Evolutionary conservation across 2,329 filamentous ascomycete genomes (phyloP), one percentile per base, ranked within the genome.

Genomic region (Fusarium sp.): DNA sequence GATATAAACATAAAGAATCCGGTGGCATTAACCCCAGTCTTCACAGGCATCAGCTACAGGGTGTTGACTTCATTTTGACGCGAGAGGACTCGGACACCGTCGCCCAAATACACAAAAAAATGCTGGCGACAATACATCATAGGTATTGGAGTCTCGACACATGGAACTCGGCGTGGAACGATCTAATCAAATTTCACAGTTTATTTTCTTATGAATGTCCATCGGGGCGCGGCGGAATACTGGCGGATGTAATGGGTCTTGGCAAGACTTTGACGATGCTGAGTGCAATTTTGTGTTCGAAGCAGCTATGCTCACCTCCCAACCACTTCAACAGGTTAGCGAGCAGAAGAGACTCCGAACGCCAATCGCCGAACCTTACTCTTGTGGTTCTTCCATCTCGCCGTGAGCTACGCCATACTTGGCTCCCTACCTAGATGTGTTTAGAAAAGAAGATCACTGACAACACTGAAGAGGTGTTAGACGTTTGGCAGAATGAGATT

Each of bases 271-370:
- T 64, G 3, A 57, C 50, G 1, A 64, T 57, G 44, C 1, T 64
- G 0, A 40, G 24, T 3, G 57, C 57, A 1, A 62, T 64, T 4
- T 38, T 64, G 3, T 64, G n/a, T 22, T 62, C 57, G 0, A 61
- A 5, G 1, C 10, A 8, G 17, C 2, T 43, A 0, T 2, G 0
- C 0, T 1, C 9, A 1, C 6, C 3, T 2, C 7, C 15, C 6
- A 2, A 3, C 3, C 0, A 2, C 3, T 1, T 8, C 0, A 6
- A 8, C 1, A 9, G 4, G 4, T 2, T 10, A 31, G 10, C 28
- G 17, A 20, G 6, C 0, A 8, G 13, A 1, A 1, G 1, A 0
- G 0, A 2, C n/a, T 0, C 0, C 0, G 1, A 53, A 1, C 0
- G 20, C n/a, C 0, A 2, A 5, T 1, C 2, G 1, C 1, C 8